phyloP scores from a whole-genome alignment of 2,329 filamentous ascomycete species.

The Nothomitra cinnamomea region DNA sequence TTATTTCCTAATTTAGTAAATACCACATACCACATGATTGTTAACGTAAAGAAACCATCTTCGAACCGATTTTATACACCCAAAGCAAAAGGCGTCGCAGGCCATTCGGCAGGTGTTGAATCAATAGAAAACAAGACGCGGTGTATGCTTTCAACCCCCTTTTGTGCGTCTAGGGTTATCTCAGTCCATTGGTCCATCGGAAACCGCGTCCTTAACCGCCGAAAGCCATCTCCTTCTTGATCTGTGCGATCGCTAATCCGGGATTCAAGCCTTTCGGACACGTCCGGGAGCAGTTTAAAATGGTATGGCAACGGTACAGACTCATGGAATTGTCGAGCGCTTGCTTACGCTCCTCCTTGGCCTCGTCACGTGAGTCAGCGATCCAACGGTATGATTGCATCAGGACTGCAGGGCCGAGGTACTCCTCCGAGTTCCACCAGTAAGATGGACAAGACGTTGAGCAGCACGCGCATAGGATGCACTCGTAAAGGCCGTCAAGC shows the following conservation, averaged over 20 bases:
- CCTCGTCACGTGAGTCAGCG: conserved; percentile 85
- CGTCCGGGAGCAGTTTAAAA: conserved; percentile 93
- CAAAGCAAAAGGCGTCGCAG: no score
- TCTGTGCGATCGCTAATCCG: conserved; percentile 85
- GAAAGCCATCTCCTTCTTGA: conserved; percentile 89
- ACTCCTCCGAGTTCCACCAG: conserved; percentile 99
- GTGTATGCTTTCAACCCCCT: no score
- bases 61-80: no score
- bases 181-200: no score
- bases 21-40: no score
- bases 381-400: conserved; percentile 98
- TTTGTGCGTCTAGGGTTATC: no score
- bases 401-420: conserved; percentile 90
- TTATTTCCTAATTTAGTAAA: no score
- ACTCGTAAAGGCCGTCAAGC: conserved; percentile 96
- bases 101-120: no score
- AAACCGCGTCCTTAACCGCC: background rate
- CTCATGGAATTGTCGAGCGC: conserved; percentile 98
- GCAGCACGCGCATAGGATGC: conserved; percentile 98
- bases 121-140: no score
- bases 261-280: conserved; percentile 98
- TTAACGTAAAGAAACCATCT: no score
- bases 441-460: conserved; percentile 98
- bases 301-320: conserved; percentile 97
- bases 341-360: conserved; percentile 70